Conservation (phyloP, 192 early-diverging fungal genomes). For the Linnemannia elongata region DNA sequence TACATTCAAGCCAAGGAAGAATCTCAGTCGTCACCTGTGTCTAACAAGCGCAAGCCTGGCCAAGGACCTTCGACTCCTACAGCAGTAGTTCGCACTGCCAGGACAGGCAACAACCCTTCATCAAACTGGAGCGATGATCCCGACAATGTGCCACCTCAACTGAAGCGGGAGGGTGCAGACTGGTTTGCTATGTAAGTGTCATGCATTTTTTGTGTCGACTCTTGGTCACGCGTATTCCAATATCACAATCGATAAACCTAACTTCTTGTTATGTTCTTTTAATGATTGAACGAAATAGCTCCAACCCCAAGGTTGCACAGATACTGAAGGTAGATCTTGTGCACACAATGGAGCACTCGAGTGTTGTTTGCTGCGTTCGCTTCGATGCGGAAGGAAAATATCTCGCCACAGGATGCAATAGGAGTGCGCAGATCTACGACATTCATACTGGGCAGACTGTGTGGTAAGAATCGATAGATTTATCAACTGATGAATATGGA, state of each 20-base stretch:
- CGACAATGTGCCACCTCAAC: slow-evolving; percentile 77
- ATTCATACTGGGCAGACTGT: slow-evolving; percentile 80
- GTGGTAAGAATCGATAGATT: slow-evolving; percentile 59
- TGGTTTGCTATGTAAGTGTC: slow-evolving; percentile 85
- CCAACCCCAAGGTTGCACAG: slow-evolving; percentile 77
- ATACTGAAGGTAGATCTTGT: slow-evolving; percentile 74
- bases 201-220: too few relatives aligned
- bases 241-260: not conserved
- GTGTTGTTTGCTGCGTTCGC: slow-evolving; percentile 98
- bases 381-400: slow-evolving; percentile 94
- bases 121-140: slow-evolving; percentile 68
- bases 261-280: not conserved
- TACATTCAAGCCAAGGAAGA: slow-evolving; percentile 39
- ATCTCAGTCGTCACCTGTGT: slow-evolving; percentile 22
- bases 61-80: slow-evolving; percentile 29
- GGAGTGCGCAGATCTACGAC: slow-evolving; percentile 91
- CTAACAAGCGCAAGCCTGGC: slow-evolving; percentile 44
- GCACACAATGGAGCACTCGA: slow-evolving; percentile 67
- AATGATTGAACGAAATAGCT: slow-evolving; percentile 39
- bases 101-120: slow-evolving; percentile 15
- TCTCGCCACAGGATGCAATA: slow-evolving; percentile 96
- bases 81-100: slow-evolving; percentile 16
- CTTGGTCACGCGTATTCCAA: not conserved
- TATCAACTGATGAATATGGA: too few relatives aligned
- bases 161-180: slow-evolving; percentile 87